These are phyloP conservation scores for Tricholoma saponaceum DNA, from an alignment of 768 basidiomycete species.

Conservation along the genomic window DNA sequence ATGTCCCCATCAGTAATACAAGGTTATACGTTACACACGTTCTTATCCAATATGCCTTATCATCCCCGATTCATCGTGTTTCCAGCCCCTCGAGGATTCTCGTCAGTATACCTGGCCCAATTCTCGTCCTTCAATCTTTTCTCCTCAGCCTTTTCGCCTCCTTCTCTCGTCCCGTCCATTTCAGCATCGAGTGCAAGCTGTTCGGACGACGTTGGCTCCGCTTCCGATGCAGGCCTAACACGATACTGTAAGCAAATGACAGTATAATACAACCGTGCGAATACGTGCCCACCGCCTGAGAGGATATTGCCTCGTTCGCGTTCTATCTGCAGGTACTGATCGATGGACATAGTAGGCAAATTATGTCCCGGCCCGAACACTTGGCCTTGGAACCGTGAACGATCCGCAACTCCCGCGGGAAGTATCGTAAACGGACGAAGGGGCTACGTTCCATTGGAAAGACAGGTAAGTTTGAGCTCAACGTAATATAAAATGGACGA, in stretches of 20 bases:
- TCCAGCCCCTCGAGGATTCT: conserved; percentile 85
- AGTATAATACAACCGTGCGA: background rate
- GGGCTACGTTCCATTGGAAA: conserved; percentile 43
- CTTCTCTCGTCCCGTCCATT: conserved; percentile 71
- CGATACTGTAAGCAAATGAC: conserved; percentile 7
- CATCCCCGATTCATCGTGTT: conserved; percentile 95
- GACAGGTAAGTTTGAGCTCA: background rate
- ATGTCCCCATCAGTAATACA: background rate
- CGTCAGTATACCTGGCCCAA: conserved; percentile 88
- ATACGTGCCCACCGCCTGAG: conserved; percentile 76
- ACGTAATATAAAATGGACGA: conserved; percentile 2
- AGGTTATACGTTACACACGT: background rate
- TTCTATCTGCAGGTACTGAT: conserved; percentile 91
- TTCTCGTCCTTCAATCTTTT: conserved; percentile 84
- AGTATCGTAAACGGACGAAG: conserved; percentile 91
- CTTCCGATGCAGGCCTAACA: conserved; percentile 61
- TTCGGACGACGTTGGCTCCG: conserved; percentile 68
- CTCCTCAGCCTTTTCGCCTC: conserved; percentile 67
- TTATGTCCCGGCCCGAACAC: conserved; percentile 84
- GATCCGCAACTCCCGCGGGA: conserved; percentile 63
- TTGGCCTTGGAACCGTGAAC: conserved; percentile 67
- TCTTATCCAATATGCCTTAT: conserved; percentile 17
- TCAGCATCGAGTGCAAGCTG: conserved; percentile 77
- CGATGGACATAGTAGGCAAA: conserved; percentile 92
- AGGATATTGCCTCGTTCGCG: conserved; percentile 81